Evolutionary conservation across 768 basidiomycete species (phyloP).

Genomic region (Naganishia onofrii): DNA sequence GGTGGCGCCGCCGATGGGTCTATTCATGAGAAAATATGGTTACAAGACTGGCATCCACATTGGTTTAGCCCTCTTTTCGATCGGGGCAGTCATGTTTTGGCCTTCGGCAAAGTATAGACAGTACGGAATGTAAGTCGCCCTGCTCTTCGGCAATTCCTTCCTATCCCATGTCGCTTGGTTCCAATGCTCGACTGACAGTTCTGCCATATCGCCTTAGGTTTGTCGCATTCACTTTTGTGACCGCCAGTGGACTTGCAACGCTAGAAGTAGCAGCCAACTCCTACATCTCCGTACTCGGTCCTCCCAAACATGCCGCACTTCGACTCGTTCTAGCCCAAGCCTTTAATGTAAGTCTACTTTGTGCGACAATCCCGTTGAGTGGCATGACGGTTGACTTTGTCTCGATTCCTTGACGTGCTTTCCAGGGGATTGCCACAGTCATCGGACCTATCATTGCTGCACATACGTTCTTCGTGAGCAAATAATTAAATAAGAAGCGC

Average conservation of each 20-base stretch:
- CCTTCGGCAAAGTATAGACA: slow-evolving; percentile 32
- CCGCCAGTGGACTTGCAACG: slow-evolving; percentile 34
- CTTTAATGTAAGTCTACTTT: slow-evolving; percentile 29
- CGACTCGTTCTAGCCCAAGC: slow-evolving; percentile 36
- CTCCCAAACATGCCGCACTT: slow-evolving; percentile 32
- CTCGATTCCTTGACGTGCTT: neutral
- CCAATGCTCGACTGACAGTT: neutral
- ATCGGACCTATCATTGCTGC: slow-evolving; percentile 40
- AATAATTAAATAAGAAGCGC: neutral
- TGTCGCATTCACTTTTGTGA: slow-evolving; percentile 36
- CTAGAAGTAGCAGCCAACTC: slow-evolving; percentile 36
- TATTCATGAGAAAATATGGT: slow-evolving; percentile 39
- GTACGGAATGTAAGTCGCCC: slow-evolving; percentile 30
- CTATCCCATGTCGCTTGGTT: neutral
- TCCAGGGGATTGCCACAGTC: slow-evolving; percentile 37
- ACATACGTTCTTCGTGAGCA: slow-evolving; percentile 35
- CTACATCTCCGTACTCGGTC: slow-evolving; percentile 34
- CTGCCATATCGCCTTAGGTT: slow-evolving; percentile 10
- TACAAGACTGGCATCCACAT: slow-evolving; percentile 40
- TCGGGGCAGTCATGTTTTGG: slow-evolving; percentile 39
- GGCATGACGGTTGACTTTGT: neutral
- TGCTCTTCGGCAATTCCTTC: neutral
- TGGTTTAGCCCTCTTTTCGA: slow-evolving; percentile 35
- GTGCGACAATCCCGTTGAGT: neutral
- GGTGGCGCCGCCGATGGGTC: slow-evolving; percentile 34